Evolutionary conservation across 73 alveolate species (phyloP), one percentile per base, ranked within the genome.

Genomic region (Paramecium caudatum): DNA sequence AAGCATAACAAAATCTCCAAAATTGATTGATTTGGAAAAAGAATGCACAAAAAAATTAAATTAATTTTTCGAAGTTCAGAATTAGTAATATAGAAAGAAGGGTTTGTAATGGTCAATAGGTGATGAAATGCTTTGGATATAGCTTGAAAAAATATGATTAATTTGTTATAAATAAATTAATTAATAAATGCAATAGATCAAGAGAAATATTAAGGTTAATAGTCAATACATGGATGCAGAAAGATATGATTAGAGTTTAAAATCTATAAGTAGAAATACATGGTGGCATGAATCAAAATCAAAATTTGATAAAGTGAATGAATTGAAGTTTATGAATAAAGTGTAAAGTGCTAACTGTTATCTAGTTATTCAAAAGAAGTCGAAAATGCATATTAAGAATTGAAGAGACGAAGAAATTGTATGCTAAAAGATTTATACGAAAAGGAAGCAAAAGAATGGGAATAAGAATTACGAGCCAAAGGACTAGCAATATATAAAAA

Each of bases 201-300:
- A 74, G 32, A 74, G 88, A 47, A 74, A 74, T 45, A 74, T 74
- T 27, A 45, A 74, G 43, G 7, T 39, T 21, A 74, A 74, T 45
- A 16, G 17, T 15, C 21, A 45, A 37, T 74, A 41, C 32, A 41
- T 47, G 33, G 88, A 74, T 4, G 88, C 88, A 3, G 88, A 74
- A 37, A 74, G 68, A 45, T 74, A 74, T 74, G 88, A 74, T 74
- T 15, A 74, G 21, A 74, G 43, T 27, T 45, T 74, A 15, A 74
- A 74, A 74, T 30, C 88, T 16, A 74, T 74, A 13, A 27, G 55
- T 5, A 74, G 88, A 74, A 74, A 74, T 16, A 74, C 88, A 27
- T 74, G 88, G 88, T 74, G 88, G 88, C 88, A 74, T 45, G 88
- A 74, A 74, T 74, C 88, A 27, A 74, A 74, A 74, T 74, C 88